These are phyloP conservation scores for Epipyxis sp. DNA, from an alignment of 108 stramenopile genomes.

Conservation along the genomic window DNA sequence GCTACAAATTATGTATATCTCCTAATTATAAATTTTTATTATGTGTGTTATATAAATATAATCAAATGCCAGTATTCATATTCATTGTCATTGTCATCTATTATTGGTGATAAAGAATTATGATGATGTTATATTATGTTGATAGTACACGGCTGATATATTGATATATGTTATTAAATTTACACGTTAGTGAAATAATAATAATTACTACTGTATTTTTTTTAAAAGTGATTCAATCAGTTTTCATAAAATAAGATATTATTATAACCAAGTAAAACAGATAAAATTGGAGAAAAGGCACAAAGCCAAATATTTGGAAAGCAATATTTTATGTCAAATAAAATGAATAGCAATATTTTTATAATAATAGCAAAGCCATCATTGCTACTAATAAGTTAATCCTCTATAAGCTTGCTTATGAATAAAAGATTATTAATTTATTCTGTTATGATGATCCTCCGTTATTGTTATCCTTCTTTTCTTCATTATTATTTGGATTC, in stretches of 20 bases:
- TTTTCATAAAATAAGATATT: too few relatives aligned
- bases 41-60: constrained; percentile 16
- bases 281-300: too few relatives aligned
- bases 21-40: constrained; percentile 5
- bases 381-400: background rate
- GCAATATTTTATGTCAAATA: too few relatives aligned
- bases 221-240: background rate
- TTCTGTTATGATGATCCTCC: constrained; percentile 4
- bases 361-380: constrained; percentile 26
- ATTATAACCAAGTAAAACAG: too few relatives aligned
- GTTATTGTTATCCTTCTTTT: constrained; percentile 3
- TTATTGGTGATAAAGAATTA: too few relatives aligned
- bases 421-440: background rate
- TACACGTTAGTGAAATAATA: background rate
- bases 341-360: too few relatives aligned
- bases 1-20: background rate
- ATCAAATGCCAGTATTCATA: too few relatives aligned
- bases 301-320: too few relatives aligned
- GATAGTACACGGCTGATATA: constrained; percentile 5
- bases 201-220: constrained; percentile 17
- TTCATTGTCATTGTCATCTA: too few relatives aligned
- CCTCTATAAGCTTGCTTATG: constrained; percentile 7
- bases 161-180: constrained; percentile 10
- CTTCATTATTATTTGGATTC: constrained; percentile 20
- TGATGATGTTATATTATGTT: background rate